These are phyloP conservation scores for Manihot esculenta DNA, from an alignment of 441 rosid species.

Conservation along the genomic window DNA sequence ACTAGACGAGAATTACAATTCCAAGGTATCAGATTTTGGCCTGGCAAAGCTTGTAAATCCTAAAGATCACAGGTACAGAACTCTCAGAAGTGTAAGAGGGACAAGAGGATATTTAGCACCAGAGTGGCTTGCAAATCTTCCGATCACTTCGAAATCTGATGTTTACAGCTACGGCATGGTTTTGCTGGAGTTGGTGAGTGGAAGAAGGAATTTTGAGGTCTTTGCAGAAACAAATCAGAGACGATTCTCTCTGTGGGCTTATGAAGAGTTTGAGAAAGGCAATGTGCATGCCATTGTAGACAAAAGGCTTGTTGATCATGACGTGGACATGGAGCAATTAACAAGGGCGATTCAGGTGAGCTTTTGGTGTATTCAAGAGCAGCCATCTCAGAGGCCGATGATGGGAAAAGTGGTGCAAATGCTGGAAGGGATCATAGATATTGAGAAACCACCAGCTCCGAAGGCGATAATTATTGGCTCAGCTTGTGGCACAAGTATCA, in stretches of 20 bases:
- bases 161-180: conserved; percentile 64
- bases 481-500: conserved; percentile 36
- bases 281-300: conserved; percentile 41
- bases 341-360: conserved; percentile 49
- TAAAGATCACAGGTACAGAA: conserved; percentile 42
- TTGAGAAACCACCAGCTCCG: conserved; percentile 53
- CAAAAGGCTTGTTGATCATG: conserved; percentile 34
- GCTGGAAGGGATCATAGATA: conserved; percentile 60
- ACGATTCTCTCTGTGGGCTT: conserved; percentile 59
- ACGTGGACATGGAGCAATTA: conserved; percentile 46
- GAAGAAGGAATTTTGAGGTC: conserved; percentile 53
- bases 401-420: conserved; percentile 76
- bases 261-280: conserved; percentile 52
- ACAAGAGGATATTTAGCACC: conserved; percentile 65
- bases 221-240: conserved; percentile 42
- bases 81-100: conserved; percentile 48
- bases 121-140: conserved; percentile 66
- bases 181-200: conserved; percentile 55
- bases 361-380: conserved; percentile 70
- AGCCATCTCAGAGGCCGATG: conserved; percentile 61
- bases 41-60: conserved; percentile 54
- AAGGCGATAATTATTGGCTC: conserved; percentile 38
- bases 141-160: conserved; percentile 61
- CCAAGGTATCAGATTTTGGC: conserved; percentile 70
- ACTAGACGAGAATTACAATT: conserved; percentile 48